Conservation (phyloP, 768 basidiomycete genomes). For the Scleroderma citrinum region DNA sequence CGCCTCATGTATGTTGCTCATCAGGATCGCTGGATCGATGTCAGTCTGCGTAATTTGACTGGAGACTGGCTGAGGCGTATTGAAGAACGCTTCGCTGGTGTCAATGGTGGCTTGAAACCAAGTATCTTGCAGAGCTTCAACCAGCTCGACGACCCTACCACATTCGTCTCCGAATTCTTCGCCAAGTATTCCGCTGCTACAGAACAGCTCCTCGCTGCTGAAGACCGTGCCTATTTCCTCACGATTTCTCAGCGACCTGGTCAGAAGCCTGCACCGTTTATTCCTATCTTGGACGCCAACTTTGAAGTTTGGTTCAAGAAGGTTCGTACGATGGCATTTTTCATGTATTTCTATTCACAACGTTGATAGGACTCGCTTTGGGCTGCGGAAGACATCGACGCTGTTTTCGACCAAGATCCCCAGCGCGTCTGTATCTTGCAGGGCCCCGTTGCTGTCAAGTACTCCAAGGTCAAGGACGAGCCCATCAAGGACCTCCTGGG, state of each 20-base stretch:
- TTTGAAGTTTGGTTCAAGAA: constrained; percentile 99
- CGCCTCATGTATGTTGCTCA: constrained; percentile 92
- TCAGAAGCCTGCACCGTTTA: constrained; percentile 98
- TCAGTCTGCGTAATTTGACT: constrained; percentile 84
- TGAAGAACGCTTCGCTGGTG: constrained; percentile 92
- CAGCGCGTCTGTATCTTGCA: constrained; percentile 97
- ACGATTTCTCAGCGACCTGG: constrained; percentile 93
- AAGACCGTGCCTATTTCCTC: constrained; percentile 94
- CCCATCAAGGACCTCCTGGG: constrained; percentile 91
- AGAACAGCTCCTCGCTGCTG: constrained; percentile 82
- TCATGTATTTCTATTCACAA: constrained; percentile 7
- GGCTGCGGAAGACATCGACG: constrained; percentile 97
- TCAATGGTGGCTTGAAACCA: constrained; percentile 73
- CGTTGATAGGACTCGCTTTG: constrained; percentile 81
- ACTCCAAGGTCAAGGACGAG: constrained; percentile 84
- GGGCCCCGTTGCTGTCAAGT: constrained; percentile 91
- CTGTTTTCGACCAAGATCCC: constrained; percentile 97
- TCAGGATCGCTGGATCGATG: constrained; percentile 90
- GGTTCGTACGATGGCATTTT: constrained; percentile 37
- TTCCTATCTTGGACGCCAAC: constrained; percentile 85
- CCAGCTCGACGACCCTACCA: constrained; percentile 73
- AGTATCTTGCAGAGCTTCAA: constrained; percentile 83
- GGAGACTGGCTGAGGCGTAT: constrained; percentile 97
- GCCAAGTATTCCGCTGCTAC: constrained; percentile 74
- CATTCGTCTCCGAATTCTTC: constrained; percentile 82